Conservation (phyloP, 129 eudicot genomes). For the Oenanthe sinensis region DNA sequence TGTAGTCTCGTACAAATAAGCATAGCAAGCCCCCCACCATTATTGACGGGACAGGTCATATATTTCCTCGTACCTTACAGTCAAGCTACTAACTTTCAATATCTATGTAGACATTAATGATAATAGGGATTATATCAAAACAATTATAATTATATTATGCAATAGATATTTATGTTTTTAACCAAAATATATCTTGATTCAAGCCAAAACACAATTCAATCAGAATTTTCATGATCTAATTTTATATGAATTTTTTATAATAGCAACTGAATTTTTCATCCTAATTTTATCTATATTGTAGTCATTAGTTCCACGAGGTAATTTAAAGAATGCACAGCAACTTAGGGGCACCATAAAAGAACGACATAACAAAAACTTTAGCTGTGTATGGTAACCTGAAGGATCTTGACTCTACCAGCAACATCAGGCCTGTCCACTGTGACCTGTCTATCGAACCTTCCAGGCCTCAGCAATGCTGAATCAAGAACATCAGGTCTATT, state of each 20-base stretch:
- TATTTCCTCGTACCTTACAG: not conserved
- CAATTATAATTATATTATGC: not conserved
- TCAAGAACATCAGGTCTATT: constrained; percentile 98
- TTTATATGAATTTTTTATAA: not conserved
- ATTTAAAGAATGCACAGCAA: not conserved
- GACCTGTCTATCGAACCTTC: constrained; percentile 89
- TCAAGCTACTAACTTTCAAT: not conserved
- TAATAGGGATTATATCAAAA: not conserved
- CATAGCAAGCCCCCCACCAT: not conserved
- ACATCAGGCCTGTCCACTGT: constrained; percentile 96
- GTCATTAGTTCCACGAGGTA: not conserved
- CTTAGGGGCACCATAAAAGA: not conserved
- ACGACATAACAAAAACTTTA: not conserved
- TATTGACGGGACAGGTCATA: not conserved
- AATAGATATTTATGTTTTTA: not conserved
- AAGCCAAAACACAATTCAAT: not conserved
- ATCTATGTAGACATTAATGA: not conserved
- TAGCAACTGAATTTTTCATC: not conserved
- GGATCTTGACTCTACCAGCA: constrained; percentile 92
- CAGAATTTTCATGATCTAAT: not conserved
- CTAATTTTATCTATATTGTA: not conserved
- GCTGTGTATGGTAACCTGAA: constrained; percentile 51
- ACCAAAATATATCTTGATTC: not conserved
- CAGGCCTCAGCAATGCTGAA: constrained; percentile 96
- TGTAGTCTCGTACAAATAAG: not conserved